Percentiles rank a stretch among this genome's conserved stretches.
These are phyloP conservation scores for Marasmius tenuissimus DNA, from an alignment of 1,284 basidiomycete genomes.

Conservation along the genomic window DNA sequence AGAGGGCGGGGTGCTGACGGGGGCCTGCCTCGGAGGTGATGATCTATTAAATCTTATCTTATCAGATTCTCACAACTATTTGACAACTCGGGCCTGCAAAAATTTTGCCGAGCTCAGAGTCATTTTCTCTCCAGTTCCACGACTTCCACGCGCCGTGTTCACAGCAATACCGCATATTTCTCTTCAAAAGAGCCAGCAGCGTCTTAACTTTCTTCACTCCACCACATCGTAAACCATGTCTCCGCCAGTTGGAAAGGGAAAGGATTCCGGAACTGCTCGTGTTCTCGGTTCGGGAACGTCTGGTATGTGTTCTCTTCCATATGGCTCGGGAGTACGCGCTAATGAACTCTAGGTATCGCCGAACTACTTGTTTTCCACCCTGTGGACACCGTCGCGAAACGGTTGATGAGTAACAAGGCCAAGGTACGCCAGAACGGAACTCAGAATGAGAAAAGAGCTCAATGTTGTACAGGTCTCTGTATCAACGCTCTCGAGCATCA, in stretches of 20 bases:
- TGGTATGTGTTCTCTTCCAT: conserved; percentile 51
- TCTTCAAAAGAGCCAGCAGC: background rate
- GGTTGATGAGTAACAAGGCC: conserved; percentile 95
- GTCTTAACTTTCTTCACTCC: background rate
- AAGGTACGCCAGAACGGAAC: conserved; percentile 46
- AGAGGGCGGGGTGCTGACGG: no score
- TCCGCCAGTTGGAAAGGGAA: conserved; percentile 64
- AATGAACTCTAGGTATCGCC: conserved; percentile 69
- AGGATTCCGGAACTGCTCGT: conserved; percentile 89
- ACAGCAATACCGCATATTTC: background rate
- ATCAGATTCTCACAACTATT: no score
- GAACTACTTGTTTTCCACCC: conserved; percentile 92
- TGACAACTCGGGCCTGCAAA: no score
- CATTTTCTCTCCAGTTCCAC: no score
- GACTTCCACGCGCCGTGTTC: background rate
- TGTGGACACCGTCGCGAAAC: conserved; percentile 95
- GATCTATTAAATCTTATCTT: no score
- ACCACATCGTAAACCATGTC: conserved; percentile 44
- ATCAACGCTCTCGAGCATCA: conserved; percentile 66
- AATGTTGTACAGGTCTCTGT: conserved; percentile 54
- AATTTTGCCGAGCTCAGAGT: no score
- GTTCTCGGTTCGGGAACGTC: conserved; percentile 91
- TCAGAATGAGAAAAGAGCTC: background rate
- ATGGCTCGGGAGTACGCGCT: background rate
- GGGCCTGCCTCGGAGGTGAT: no score